A percentile compares a stretch with the other conserved stretches of the same genome.
Conservation (phyloP, 805 yeast genomes). For the Candida sithepensis region DNA sequence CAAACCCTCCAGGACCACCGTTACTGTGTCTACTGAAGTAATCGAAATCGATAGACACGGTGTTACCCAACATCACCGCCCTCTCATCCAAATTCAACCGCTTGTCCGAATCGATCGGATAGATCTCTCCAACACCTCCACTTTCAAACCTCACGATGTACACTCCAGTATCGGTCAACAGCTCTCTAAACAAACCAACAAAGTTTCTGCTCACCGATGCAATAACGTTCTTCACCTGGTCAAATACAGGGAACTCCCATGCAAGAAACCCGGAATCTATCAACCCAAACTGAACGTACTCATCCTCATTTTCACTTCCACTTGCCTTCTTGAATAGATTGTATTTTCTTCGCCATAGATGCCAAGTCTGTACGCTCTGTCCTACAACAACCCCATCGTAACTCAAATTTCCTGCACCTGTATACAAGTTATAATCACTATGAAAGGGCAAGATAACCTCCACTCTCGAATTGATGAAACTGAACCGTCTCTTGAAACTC, state of each 20-base stretch:
- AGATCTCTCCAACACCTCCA: conserved; percentile 49
- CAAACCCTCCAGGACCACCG: conserved; percentile 23
- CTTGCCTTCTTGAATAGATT: conserved; percentile 55
- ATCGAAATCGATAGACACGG: conserved; percentile 92
- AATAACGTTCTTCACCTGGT: conserved; percentile 54
- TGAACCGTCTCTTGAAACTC: conserved; percentile 78
- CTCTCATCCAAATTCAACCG: conserved; percentile 72
- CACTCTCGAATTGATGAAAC: conserved; percentile 85
- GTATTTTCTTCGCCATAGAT: conserved; percentile 86
- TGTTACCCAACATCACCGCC: conserved; percentile 81
- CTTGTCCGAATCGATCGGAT: conserved; percentile 37
- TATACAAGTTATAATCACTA: background rate
- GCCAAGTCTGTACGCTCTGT: conserved; percentile 91
- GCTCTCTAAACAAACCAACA: conserved; percentile 91
- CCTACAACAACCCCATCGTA: conserved; percentile 59
- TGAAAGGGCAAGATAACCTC: conserved; percentile 63
- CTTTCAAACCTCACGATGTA: conserved; percentile 85
- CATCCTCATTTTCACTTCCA: conserved; percentile 10
- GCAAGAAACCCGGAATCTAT: conserved; percentile 85
- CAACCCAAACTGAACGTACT: conserved; percentile 74
- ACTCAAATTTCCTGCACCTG: conserved; percentile 17
- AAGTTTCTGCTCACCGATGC: conserved; percentile 88
- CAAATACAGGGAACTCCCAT: conserved; percentile 76
- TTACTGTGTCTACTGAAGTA: conserved; percentile 91
- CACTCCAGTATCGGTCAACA: conserved; percentile 93